phyloP scores from a whole-genome alignment of 176 grass and related monocot genomes.

The Aechmea fasciata region DNA sequence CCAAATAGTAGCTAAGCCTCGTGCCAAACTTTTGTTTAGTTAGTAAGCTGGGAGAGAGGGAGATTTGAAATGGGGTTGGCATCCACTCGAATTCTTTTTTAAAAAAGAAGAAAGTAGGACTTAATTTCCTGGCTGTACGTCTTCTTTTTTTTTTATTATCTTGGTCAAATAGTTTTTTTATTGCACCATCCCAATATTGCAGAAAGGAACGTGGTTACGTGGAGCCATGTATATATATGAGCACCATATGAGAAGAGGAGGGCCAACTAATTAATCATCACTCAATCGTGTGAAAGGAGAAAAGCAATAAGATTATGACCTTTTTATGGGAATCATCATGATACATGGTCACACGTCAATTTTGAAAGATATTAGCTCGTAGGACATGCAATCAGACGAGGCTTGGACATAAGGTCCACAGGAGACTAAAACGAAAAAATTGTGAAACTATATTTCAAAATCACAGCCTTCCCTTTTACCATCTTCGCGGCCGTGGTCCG shows the following conservation, averaged over 20 bases:
- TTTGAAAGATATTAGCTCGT: too few species aligned
- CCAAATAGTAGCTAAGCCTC: background rate
- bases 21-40: background rate
- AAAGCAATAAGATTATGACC: too few species aligned
- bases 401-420: too few species aligned
- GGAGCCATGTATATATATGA: background rate
- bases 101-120: background rate
- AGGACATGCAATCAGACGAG: too few species aligned
- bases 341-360: too few species aligned
- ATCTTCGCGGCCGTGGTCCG: too few species aligned
- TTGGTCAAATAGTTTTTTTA: background rate
- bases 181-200: background rate
- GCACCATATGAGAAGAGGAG: background rate
- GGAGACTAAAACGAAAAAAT: too few species aligned
- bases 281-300: too few species aligned
- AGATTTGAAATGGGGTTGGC: constrained; percentile 5
- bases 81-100: background rate
- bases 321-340: too few species aligned
- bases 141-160: background rate
- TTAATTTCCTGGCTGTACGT: background rate
- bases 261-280: background rate
- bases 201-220: too few species aligned
- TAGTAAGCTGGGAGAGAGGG: background rate
- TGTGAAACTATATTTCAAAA: too few species aligned
- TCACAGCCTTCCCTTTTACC: too few species aligned